Conservation (phyloP, 345 rosid species). For the Populus deltoides region DNA sequence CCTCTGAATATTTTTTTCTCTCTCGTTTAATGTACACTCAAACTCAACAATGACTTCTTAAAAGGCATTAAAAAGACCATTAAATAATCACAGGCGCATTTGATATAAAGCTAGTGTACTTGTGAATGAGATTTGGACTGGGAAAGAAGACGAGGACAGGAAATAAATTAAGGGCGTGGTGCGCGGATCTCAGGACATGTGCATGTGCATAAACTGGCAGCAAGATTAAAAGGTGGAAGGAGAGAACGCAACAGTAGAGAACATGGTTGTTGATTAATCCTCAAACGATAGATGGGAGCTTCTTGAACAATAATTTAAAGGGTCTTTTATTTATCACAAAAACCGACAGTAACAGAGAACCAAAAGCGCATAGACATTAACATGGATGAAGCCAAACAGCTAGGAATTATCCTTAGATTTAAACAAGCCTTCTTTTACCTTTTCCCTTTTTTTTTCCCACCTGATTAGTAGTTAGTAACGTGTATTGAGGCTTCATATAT, state of each 20-base stretch:
- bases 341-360: background rate
- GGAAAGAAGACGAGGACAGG: conserved; percentile 11
- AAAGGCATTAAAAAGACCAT: no score
- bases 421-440: background rate
- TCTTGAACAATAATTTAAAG: background rate
- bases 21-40: no score
- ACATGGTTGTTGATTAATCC: conserved; percentile 18
- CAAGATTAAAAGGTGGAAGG: conserved; percentile 17
- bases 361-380: background rate
- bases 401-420: no score
- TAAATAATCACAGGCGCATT: background rate
- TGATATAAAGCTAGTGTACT: conserved; percentile 1
- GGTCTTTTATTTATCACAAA: background rate
- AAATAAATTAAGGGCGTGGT: conserved; percentile 29
- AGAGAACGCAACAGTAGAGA: conserved; percentile 13
- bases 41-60: no score
- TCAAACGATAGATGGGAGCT: background rate
- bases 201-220: conserved; percentile 44
- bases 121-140: conserved; percentile 21
- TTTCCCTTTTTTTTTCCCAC: background rate
- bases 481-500: background rate
- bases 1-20: no score
- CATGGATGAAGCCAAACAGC: background rate
- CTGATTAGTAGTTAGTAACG: background rate
- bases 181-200: conserved; percentile 43